Conservation (phyloP, 805 yeast genomes). For the Alloascoidea africana region DNA sequence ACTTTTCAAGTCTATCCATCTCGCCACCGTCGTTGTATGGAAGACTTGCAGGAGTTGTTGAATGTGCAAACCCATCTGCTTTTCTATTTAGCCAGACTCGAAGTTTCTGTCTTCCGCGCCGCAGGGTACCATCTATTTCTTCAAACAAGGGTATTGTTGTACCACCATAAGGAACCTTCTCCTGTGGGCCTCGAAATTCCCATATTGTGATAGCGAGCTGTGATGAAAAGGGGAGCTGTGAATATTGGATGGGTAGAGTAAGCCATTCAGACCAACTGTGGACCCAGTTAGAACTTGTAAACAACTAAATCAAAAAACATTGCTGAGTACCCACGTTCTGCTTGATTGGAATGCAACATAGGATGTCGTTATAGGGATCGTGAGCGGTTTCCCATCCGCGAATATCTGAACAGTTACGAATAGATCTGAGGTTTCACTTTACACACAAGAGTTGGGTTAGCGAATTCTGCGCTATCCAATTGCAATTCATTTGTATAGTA, state of each 20-base stretch:
- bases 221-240: conserved; percentile 53
- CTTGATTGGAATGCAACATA: conserved; percentile 28
- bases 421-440: conserved; percentile 17
- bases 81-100: conserved; percentile 24
- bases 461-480: conserved; percentile 1
- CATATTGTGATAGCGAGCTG: conserved; percentile 45
- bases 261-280: conserved; percentile 77
- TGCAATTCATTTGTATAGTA: not conserved
- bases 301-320: not conserved
- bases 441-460: conserved; percentile 1
- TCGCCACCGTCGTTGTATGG: conserved; percentile 12
- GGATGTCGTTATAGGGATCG: conserved; percentile 32
- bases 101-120: conserved; percentile 57
- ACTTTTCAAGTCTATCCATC: conserved; percentile 33
- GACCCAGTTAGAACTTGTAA: conserved; percentile 20
- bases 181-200: conserved; percentile 46
- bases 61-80: conserved; percentile 15
- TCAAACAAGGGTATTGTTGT: conserved; percentile 49
- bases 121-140: conserved; percentile 36
- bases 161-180: conserved; percentile 38
- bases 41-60: conserved; percentile 16
- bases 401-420: conserved; percentile 30
- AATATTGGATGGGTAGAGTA: conserved; percentile 52
- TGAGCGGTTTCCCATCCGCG: conserved; percentile 28
- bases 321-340: not conserved